Evolutionary conservation across 2,329 filamentous ascomycete genomes (phyloP).

Genomic region (Samsoniella hepiali): DNA sequence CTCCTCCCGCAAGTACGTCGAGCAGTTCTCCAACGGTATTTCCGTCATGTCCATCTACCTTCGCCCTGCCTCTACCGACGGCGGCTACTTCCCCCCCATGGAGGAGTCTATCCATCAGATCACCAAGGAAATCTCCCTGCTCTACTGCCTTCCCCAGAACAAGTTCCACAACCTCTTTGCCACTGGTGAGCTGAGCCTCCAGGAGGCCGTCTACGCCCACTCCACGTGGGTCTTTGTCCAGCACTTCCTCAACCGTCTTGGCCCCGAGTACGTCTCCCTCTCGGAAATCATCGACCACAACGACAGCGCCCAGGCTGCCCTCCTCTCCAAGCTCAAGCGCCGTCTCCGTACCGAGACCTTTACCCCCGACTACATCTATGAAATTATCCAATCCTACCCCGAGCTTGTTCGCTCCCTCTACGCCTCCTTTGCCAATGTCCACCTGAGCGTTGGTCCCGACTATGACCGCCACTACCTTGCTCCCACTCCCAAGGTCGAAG

Average conservation of each 20-base stretch:
- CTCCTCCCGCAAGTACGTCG: slow-evolving; percentile 93
- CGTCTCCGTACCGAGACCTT: slow-evolving; percentile 94
- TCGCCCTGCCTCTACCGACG: slow-evolving; percentile 61
- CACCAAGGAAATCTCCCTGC: slow-evolving; percentile 93
- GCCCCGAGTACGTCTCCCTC: slow-evolving; percentile 85
- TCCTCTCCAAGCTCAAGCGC: slow-evolving; percentile 92
- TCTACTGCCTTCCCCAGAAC: slow-evolving; percentile 98
- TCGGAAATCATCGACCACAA: slow-evolving; percentile 73
- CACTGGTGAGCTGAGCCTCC: slow-evolving; percentile 79
- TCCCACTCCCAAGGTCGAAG: slow-evolving; percentile 58
- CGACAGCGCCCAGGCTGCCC: slow-evolving; percentile 80
- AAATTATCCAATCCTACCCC: slow-evolving; percentile 92
- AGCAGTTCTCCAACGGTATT: slow-evolving; percentile 98
- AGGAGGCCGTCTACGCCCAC: slow-evolving; percentile 96
- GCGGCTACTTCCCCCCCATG: slow-evolving; percentile 68
- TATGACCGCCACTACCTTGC: slow-evolving; percentile 50
- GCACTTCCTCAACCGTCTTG: slow-evolving; percentile 95
- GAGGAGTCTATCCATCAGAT: slow-evolving; percentile 97
- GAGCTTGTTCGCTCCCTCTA: slow-evolving; percentile 84
- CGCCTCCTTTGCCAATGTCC: slow-evolving; percentile 83
- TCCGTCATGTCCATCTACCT: slow-evolving; percentile 96
- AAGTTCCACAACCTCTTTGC: slow-evolving; percentile 91
- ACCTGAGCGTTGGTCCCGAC: slow-evolving; percentile 58
- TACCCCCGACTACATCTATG: slow-evolving; percentile 94
- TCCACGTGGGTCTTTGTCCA: slow-evolving; percentile 97